Conservation (phyloP, 2,329 filamentous ascomycete species). For the Mollisiaceae sp. region DNA sequence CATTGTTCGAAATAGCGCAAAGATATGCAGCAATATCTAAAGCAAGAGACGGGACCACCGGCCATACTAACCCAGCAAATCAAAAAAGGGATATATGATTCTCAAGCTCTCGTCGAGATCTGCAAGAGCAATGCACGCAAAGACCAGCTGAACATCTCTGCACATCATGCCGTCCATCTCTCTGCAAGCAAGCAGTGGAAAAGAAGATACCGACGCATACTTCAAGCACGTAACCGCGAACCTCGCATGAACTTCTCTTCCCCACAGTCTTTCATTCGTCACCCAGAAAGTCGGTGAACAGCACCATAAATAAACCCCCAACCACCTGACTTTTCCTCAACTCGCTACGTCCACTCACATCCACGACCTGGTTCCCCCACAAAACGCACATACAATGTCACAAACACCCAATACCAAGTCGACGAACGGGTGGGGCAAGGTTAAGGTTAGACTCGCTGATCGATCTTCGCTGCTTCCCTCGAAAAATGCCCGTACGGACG, state of each 20-base stretch:
- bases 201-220: neutral
- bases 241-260: neutral
- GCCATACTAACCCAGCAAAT: neutral
- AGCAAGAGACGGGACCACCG: neutral
- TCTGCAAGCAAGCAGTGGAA: neutral
- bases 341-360: neutral
- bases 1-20: neutral
- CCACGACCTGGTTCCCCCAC: neutral
- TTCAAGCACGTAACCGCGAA: neutral
- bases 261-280: neutral
- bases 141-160: neutral
- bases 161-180: neutral
- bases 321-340: neutral
- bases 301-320: conserved; percentile 1
- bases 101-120: neutral
- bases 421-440: conserved; percentile 1
- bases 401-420: neutral
- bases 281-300: conserved; percentile 7
- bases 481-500: too few relatives aligned
- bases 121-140: neutral
- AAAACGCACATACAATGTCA: neutral
- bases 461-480: too few relatives aligned
- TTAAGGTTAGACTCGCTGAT: too few relatives aligned
- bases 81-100: neutral
- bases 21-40: neutral